These are phyloP conservation scores for Eucalyptus brandiana DNA, from an alignment of 345 rosid genomes.

Conservation along the genomic window DNA sequence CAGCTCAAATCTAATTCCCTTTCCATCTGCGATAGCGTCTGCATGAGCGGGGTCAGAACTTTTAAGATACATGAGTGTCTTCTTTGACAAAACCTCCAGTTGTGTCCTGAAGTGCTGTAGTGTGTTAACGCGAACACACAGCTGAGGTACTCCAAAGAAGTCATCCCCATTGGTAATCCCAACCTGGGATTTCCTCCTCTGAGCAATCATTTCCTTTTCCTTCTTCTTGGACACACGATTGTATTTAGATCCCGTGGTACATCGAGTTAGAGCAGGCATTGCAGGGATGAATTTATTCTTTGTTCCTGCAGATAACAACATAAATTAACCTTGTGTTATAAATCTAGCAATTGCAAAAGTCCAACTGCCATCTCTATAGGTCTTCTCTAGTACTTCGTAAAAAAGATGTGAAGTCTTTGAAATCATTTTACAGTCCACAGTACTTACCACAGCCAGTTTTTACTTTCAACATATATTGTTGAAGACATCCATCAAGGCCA, in stretches of 20 bases:
- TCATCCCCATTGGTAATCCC: conserved; percentile 29
- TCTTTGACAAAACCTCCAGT: conserved; percentile 51
- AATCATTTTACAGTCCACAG: neutral
- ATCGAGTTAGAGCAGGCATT: conserved; percentile 78
- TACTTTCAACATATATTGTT: conserved; percentile 60
- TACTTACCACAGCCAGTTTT: conserved; percentile 90
- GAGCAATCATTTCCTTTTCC: conserved; percentile 39
- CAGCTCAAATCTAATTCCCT: conserved; percentile 52
- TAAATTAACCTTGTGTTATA: neutral
- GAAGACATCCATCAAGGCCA: conserved; percentile 76
- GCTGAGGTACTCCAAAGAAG: conserved; percentile 51
- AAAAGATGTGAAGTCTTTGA: neutral
- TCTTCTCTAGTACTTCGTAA: neutral
- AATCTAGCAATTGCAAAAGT: neutral
- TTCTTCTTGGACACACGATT: conserved; percentile 60
- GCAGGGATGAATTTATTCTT: conserved; percentile 57
- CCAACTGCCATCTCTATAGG: neutral
- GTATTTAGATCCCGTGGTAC: conserved; percentile 59
- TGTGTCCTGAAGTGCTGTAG: conserved; percentile 58
- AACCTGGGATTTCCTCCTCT: conserved; percentile 49
- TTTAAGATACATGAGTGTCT: conserved; percentile 39
- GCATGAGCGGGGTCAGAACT: conserved; percentile 42
- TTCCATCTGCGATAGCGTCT: conserved; percentile 27
- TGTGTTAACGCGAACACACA: conserved; percentile 74
- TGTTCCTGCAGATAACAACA: conserved; percentile 32